Base-by-base conservation (phyloP, 345 rosid genomes). In the Salix udensis region DNA sequence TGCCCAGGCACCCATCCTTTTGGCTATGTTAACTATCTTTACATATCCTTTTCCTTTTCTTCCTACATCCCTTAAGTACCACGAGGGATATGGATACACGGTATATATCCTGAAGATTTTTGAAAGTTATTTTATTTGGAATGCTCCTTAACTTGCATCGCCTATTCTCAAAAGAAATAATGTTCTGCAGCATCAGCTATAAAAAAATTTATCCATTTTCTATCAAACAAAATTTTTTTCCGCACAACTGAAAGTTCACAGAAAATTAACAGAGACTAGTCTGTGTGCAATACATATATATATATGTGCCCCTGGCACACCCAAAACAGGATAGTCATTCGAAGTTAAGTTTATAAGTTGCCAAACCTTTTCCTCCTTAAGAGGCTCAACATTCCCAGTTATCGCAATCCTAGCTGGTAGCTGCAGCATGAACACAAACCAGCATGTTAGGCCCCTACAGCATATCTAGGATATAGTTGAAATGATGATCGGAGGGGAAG, bases 371-470 rank as follows among this genome's bases (percentile, higher is more conserved):
- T 88, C 86, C 60, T 85, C 91, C 65, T 79, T 85, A 65, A 94
- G 90, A 84, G 94, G 88, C 74, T 82, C 61, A 60, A 90, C 82
- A 73, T 92, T 95, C 71, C 98, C 98, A 21, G 85, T 89, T 70
- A 94, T 76, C 82, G 97, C 97, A 81, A 91, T 87, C 77, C 92
- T 84, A 66, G 86, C 81, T 5, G 98, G 97, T 74, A 89, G 81
- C 98, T 94, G 90, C 86, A 84, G 67, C 81, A 78, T 30, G 68
- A 37, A 71, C 21, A 70, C 23, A 76, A 16, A 78, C 19, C 34
- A 62, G 73, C 23, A 58, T 55, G 72, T 74, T 53, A 79, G 50
- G 73, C 37, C 18, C 18, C 31, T 77, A 69, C 39, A 12, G 65
- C n/a, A 66, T 28, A 37, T 23, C 21, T 13, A 36, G 40, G 24